Percentiles rank a stretch among this genome's conserved stretches.
phyloP scores from a whole-genome alignment of 2,329 filamentous ascomycete genomes.

The Arthrinium puccinioides region DNA sequence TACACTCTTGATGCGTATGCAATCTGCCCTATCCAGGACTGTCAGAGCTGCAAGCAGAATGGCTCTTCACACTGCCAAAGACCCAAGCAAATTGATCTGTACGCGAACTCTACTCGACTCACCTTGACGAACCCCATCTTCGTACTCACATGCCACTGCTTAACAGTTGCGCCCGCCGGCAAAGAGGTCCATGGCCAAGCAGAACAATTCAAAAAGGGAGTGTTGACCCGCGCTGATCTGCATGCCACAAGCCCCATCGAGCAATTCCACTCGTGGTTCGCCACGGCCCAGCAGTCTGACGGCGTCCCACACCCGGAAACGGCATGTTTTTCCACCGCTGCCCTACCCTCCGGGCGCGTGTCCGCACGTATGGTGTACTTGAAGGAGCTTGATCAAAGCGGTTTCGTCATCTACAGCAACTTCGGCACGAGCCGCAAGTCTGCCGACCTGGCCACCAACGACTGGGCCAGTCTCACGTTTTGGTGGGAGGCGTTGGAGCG shows the following conservation, averaged over 20 bases:
- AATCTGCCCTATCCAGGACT: conserved; percentile 3
- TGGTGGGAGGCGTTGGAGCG: conserved; percentile 83
- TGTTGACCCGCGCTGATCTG: conserved; percentile 56
- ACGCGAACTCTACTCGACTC: too few species aligned
- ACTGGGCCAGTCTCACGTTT: conserved; percentile 77
- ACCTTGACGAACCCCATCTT: conserved; percentile 4
- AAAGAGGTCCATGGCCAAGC: conserved; percentile 55
- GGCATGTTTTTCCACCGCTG: conserved; percentile 77
- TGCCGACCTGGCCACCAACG: conserved; percentile 63
- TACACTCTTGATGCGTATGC: too few species aligned
- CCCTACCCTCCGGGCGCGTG: conserved; percentile 75
- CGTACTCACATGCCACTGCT: not conserved
- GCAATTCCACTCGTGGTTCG: conserved; percentile 91
- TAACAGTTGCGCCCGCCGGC: conserved; percentile 55
- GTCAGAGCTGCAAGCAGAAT: conserved; percentile 23
- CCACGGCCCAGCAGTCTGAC: conserved; percentile 49
- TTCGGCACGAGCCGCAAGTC: conserved; percentile 71
- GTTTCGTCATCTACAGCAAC: conserved; percentile 92
- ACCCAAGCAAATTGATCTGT: conserved; percentile 41
- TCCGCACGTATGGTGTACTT: conserved; percentile 85
- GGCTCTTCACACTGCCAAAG: conserved; percentile 35
- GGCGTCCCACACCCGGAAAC: conserved; percentile 74
- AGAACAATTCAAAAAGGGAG: conserved; percentile 63
- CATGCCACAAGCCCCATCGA: conserved; percentile 56
- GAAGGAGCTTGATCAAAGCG: conserved; percentile 78